phyloP scores from a whole-genome alignment of 352 stramenopile genomes.

The Phytophthora megakarya region DNA sequence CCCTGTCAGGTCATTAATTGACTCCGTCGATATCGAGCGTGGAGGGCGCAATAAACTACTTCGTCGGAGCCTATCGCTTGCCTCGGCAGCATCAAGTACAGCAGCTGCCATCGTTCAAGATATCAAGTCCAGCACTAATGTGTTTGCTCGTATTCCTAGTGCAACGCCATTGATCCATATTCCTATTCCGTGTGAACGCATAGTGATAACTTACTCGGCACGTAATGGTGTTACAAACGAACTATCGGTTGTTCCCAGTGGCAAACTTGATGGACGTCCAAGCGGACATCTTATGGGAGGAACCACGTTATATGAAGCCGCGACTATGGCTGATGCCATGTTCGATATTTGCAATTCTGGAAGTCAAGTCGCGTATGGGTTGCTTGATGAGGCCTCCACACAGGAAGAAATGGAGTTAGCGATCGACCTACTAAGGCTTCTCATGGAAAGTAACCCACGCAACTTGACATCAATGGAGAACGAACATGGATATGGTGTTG shows the following conservation, averaged over 20 bases:
- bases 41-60: conserved; percentile 48
- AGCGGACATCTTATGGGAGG: conserved; percentile 65
- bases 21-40: conserved; percentile 71
- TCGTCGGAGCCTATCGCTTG: conserved; percentile 57
- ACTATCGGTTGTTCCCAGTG: conserved; percentile 49
- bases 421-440: conserved; percentile 46
- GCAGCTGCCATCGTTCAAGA: conserved; percentile 74
- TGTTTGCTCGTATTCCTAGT: conserved; percentile 62
- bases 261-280: conserved; percentile 61
- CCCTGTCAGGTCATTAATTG: conserved; percentile 64
- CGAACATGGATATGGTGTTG: conserved; percentile 75
- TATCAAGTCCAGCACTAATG: conserved; percentile 57
- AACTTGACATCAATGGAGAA: conserved; percentile 68
- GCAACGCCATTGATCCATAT: conserved; percentile 55
- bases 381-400: conserved; percentile 54
- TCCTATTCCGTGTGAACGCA: conserved; percentile 49
- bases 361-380: conserved; percentile 54
- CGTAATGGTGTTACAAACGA: conserved; percentile 42
- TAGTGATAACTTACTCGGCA: conserved; percentile 59
- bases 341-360: conserved; percentile 54
- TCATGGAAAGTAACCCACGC: conserved; percentile 39
- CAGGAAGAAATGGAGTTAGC: conserved; percentile 47
- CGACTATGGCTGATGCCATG: conserved; percentile 45
- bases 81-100: conserved; percentile 62
- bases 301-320: conserved; percentile 23